Conservation (phyloP, 192 early-diverging fungal species). For the Entomortierella parvispora region DNA sequence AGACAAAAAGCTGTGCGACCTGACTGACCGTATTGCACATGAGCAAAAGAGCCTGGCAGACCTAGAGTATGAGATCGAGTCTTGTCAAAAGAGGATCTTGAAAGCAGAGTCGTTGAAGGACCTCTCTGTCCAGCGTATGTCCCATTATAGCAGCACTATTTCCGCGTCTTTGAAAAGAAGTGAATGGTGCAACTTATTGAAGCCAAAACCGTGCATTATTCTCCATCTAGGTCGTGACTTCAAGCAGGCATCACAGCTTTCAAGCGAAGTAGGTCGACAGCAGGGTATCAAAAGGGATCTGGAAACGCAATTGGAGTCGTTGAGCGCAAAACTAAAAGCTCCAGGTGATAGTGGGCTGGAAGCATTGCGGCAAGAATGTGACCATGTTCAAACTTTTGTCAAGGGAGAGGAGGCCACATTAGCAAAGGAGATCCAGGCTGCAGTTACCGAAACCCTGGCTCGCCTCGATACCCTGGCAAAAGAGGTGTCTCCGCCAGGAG, state of each 20-base stretch:
- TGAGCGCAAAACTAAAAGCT: not conserved
- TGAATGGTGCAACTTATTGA: no score
- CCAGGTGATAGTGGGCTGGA: conserved; percentile 9
- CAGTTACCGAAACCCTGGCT: conserved; percentile 5
- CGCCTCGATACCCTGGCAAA: not conserved
- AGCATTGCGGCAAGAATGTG: conserved; percentile 16
- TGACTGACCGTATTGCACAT: not conserved
- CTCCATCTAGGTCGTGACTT: conserved; percentile 28
- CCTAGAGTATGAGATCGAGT: conserved; percentile 12
- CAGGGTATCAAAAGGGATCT: not conserved
- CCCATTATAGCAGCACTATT: no score
- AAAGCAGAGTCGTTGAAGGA: conserved; percentile 20
- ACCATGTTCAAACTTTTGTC: not conserved
- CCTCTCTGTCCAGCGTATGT: conserved; percentile 30
- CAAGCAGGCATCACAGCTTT: conserved; percentile 36
- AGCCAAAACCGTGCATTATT: not conserved
- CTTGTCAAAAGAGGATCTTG: conserved; percentile 8
- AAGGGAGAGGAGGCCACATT: conserved; percentile 16
- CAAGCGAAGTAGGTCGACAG: conserved; percentile 9
- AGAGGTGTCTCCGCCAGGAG: not conserved
- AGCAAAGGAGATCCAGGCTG: conserved; percentile 22
- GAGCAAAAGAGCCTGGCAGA: conserved; percentile 16
- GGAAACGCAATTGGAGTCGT: conserved; percentile 4
- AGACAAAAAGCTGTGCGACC: conserved; percentile 9
- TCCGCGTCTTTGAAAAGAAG: no score